These are phyloP conservation scores for Alternaria hordeiaustralica DNA, from an alignment of 2,329 filamentous ascomycete species.

Conservation along the genomic window DNA sequence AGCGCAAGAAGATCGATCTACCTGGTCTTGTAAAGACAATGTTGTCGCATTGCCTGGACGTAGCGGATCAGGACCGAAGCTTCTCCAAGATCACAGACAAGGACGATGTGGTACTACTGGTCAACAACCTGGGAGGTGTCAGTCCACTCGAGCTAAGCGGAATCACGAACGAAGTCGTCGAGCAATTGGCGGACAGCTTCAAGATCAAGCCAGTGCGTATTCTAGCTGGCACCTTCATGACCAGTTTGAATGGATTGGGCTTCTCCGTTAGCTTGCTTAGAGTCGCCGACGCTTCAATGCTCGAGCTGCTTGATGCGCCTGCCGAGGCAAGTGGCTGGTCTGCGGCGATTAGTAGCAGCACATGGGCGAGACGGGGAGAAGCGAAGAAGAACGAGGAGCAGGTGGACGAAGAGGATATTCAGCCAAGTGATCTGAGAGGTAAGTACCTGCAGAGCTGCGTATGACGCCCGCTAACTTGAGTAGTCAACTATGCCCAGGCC, in stretches of 20 bases:
- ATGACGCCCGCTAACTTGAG: conserved; percentile 18
- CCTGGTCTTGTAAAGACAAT: conserved; percentile 62
- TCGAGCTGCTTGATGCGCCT: conserved; percentile 72
- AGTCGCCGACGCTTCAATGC: conserved; percentile 68
- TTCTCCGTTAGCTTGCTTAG: conserved; percentile 74
- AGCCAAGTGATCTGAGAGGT: conserved; percentile 62
- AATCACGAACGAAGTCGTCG: conserved; percentile 71
- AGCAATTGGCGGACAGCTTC: conserved; percentile 65
- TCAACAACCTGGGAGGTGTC: conserved; percentile 79
- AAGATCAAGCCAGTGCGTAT: conserved; percentile 67
- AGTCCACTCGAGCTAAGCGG: conserved; percentile 75
- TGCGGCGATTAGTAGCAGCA: conserved; percentile 63
- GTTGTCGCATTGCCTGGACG: conserved; percentile 69
- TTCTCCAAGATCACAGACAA: conserved; percentile 68
- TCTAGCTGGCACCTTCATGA: conserved; percentile 73
- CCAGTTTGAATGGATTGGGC: conserved; percentile 73
- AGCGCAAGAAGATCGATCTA: conserved; percentile 52
- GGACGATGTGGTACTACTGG: conserved; percentile 70
- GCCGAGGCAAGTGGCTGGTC: conserved; percentile 72
- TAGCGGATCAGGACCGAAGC: conserved; percentile 70
- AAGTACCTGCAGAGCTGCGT: conserved; percentile 26
- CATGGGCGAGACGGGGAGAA: conserved; percentile 62
- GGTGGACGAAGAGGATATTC: conserved; percentile 52
- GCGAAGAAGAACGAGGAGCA: conserved; percentile 51
- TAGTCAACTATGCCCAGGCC: conserved; percentile 60